Conservation (phyloP, 164 flowering plant genomes). For the Aristolochia fimbriata region DNA sequence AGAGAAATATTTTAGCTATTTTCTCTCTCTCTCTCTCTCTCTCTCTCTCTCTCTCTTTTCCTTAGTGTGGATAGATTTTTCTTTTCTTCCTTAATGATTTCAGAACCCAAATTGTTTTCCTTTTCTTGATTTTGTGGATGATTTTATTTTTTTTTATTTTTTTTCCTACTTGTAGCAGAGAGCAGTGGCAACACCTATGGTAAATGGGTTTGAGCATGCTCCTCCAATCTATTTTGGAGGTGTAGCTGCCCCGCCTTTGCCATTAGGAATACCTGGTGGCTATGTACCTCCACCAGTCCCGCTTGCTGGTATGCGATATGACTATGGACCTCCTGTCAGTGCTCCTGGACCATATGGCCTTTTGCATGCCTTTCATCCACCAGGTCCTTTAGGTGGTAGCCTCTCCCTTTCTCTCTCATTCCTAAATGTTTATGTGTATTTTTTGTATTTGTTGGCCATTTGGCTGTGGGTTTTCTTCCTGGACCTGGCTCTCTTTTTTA, state of each 20-base stretch:
- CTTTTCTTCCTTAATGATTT: no score
- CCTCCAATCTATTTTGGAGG: conserved; percentile 36
- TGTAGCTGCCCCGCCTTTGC: conserved; percentile 24
- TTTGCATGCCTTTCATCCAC: conserved; percentile 18
- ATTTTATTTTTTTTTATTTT: no score
- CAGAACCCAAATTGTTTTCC: no score
- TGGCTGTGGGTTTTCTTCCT: conserved; percentile 27
- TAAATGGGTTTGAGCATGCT: conserved; percentile 21
- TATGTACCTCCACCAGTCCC: conserved; percentile 23
- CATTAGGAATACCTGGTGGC: conserved; percentile 20
- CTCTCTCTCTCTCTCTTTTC: no score
- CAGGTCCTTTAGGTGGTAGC: conserved; percentile 24
- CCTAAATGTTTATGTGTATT: background rate
- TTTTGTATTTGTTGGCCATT: conserved; percentile 9
- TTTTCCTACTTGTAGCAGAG: conserved; percentile 11
- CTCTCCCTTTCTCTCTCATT: conserved; percentile 8
- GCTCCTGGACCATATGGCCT: conserved; percentile 27
- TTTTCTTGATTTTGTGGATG: no score
- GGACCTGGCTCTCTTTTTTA: no score
- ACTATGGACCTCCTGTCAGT: conserved; percentile 21
- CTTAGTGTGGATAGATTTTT: no score
- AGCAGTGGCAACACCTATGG: conserved; percentile 20
- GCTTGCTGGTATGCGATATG: conserved; percentile 22
- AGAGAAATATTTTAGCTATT: no score
- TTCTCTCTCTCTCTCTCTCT: no score